phyloP scores from a whole-genome alignment of 169 alveolate genomes.

The Plasmodium inui region DNA sequence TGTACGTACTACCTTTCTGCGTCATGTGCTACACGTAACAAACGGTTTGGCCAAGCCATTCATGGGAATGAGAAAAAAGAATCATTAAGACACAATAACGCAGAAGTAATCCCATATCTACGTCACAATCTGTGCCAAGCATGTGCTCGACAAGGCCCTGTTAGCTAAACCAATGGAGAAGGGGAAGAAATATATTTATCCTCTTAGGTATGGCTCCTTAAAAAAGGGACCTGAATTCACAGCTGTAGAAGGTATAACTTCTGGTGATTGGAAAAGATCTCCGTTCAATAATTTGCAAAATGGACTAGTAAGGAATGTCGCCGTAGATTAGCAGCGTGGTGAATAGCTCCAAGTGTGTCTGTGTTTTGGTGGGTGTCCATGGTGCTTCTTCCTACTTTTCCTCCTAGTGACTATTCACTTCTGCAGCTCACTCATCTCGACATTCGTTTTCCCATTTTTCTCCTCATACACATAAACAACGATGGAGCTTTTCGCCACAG shows the following conservation, averaged over 20 bases:
- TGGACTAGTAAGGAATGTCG: neutral
- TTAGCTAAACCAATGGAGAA: neutral
- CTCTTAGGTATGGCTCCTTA: neutral
- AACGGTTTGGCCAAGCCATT: neutral
- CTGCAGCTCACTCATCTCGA: conserved; percentile 85
- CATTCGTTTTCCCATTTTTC: conserved; percentile 86
- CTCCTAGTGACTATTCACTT: conserved; percentile 8
- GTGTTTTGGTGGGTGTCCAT: too few relatives aligned
- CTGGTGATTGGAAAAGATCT: neutral
- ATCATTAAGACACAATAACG: neutral
- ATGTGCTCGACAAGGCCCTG: neutral
- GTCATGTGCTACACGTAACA: neutral
- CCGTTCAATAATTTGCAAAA: neutral
- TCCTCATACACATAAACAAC: conserved; percentile 86
- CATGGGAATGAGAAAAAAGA: neutral
- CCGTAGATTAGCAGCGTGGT: neutral
- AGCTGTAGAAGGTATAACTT: neutral
- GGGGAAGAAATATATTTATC: neutral
- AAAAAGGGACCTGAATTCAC: neutral
- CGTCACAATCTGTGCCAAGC: neutral
- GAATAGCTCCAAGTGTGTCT: neutral
- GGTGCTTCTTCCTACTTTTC: neutral
- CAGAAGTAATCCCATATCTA: neutral
- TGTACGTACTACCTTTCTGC: neutral
- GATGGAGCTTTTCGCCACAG: conserved; percentile 80